Base-by-base conservation (phyloP, 139 green algal genomes). In the Haematococcus lacustris region DNA sequence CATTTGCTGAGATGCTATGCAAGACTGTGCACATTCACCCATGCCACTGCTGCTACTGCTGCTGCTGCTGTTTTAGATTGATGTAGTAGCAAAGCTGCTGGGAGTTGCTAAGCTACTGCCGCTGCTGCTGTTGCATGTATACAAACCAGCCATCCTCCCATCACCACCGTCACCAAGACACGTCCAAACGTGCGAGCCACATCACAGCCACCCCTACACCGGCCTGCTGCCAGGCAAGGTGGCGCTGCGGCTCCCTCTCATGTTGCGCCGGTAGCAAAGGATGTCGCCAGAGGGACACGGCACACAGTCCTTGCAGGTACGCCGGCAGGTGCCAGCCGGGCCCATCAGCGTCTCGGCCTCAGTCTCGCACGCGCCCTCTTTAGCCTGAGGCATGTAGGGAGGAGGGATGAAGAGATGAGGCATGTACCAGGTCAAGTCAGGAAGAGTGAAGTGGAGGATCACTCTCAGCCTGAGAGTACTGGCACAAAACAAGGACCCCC, bases 231-330 rank as follows among this genome's bases (percentile, higher is more conserved):
- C n/a, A n/a, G n/a, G n/a, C n/a, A n/a, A n/a, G n/a, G n/a, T n/a
- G n/a, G n/a, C n/a, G n/a, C n/a, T 53, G 43, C 53, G 53, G 13
- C 53, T 21, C 37, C 73, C 78, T 13, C 78, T 67, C 82, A 87
- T 79, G 71, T 84, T 87, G 26, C 40, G 59, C 21, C 82, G 71
- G 39, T 71, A 35, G 38, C 83, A 89, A 7, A 89, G 66, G n/a
- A 89, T 64, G 66, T 89, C 83, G 2, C 41, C 59, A 4, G 26
- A 0, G 9, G 78, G 63, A 70, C 85, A 89, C 3, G 78, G 63
- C 0, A 81, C 41, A 59, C 85, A 89, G 53, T 86, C 85, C 0
- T 77, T 59, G 66, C 85, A 89, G 23, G 70, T 63, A 66, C 67
- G 69, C 28, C 82, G 60, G 79, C 85, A 89, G 0, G 66, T 50